Evolutionary conservation across 2,329 filamentous ascomycete genomes (phyloP).

Genomic region (Venturia asperata): DNA sequence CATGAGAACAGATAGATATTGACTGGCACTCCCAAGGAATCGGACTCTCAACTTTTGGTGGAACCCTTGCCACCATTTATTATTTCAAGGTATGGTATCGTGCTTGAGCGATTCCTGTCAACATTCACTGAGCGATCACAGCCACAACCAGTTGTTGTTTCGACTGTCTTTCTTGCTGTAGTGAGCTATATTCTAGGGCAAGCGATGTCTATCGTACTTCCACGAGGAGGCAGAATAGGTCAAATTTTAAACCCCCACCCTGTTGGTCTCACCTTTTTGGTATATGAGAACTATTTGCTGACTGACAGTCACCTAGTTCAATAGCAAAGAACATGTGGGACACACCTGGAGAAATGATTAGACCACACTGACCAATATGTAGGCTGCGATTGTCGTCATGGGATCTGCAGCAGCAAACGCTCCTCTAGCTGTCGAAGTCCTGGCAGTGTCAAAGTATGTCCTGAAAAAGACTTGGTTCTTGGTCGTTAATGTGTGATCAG

Average conservation of each 20-base stretch:
- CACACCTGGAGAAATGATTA: not conserved
- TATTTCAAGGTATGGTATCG: slow-evolving; percentile 34
- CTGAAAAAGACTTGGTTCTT: not conserved
- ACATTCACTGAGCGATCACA: not conserved
- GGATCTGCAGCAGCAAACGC: slow-evolving; percentile 16
- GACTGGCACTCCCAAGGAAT: slow-evolving; percentile 12
- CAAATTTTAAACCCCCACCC: slow-evolving; percentile 35
- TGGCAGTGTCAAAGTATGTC: slow-evolving; percentile 3
- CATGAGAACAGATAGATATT: not conserved
- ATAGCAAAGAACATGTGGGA: slow-evolving; percentile 26
- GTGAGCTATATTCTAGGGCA: slow-evolving; percentile 40
- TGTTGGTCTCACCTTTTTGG: not conserved
- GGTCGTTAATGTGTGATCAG: not conserved
- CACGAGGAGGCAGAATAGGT: slow-evolving; percentile 30
- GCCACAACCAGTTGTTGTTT: slow-evolving; percentile 40
- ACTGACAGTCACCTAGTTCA: not conserved
- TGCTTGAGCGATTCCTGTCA: not conserved
- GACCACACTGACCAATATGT: not conserved
- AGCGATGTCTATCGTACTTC: slow-evolving; percentile 33
- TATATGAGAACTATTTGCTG: not conserved
- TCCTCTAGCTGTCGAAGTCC: slow-evolving; percentile 1
- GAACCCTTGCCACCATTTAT: slow-evolving; percentile 39
- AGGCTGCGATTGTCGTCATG: slow-evolving; percentile 23
- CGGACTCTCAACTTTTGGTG: slow-evolving; percentile 19
- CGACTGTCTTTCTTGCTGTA: slow-evolving; percentile 40